phyloP scores from a whole-genome alignment of 345 rosid genomes.

The Aquilaria yunnanensis region DNA sequence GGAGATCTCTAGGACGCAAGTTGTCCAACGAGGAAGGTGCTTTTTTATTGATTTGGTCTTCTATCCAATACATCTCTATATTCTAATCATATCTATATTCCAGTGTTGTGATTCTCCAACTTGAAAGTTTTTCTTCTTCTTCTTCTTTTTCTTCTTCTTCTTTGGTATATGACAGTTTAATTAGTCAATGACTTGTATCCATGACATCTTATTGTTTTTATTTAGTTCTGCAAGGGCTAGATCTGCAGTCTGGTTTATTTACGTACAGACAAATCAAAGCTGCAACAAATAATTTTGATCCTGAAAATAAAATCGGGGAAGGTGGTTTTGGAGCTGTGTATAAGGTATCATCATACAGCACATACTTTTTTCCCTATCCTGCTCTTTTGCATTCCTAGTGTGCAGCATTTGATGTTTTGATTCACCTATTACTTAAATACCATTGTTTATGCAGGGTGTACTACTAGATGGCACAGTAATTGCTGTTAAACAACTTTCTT shows the following conservation, averaged over 20 bases:
- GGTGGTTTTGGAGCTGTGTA: conserved; percentile 50
- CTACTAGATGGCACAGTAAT: conserved; percentile 44
- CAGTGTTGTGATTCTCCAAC: background rate
- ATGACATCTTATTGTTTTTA: background rate
- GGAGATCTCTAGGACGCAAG: conserved; percentile 2
- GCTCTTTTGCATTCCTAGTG: too few relatives aligned
- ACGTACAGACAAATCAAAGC: conserved; percentile 37
- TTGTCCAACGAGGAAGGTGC: conserved; percentile 16
- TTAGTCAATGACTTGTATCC: background rate
- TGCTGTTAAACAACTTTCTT: conserved; percentile 63
- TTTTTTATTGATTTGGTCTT: background rate
- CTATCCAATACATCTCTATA: background rate
- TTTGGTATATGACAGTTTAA: background rate
- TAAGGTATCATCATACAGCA: conserved; percentile 19
- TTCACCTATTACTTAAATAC: too few relatives aligned
- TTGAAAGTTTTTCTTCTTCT: background rate
- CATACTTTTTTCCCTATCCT: too few relatives aligned
- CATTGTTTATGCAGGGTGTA: conserved; percentile 30
- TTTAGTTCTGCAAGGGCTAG: conserved; percentile 23
- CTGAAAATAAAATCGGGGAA: conserved; percentile 38
- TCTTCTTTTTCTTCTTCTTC: background rate
- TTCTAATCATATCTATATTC: background rate
- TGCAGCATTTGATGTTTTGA: too few relatives aligned
- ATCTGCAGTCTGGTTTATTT: conserved; percentile 31
- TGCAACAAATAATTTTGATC: conserved; percentile 32